Evolutionary conservation across 768 basidiomycete species (phyloP), one percentile per base, ranked within the genome.

Genomic region (Panaeolus cyanescens): DNA sequence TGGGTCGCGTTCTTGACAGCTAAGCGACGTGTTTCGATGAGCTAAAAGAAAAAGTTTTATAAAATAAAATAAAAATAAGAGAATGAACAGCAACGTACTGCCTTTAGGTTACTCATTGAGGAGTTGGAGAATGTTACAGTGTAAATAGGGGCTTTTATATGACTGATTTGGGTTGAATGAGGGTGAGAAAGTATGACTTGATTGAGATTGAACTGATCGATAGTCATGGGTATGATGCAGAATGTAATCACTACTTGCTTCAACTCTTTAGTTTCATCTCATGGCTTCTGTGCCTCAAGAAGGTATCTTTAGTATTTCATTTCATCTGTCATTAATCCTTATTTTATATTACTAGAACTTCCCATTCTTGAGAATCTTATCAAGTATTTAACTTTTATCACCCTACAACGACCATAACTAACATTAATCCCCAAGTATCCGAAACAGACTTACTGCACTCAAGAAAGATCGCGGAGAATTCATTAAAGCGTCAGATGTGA

Each of bases 361-460:
- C 89, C 93, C 61, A 93, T 99, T 74, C 89, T 99, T 70, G 96
- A 99, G 82, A 84, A 91, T 31, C 86, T 99, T 66, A 95, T 97
- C 76, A 91, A 92, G 95, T 95, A 67, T 55, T 78, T 72, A 58
- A 64, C 60, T 58, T 60, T 56, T 33, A n/a, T 39, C 33, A 54
- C 34, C 25, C 15, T 37, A 58, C 57, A 64, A 55, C 54, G 55
- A 33, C 30, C 71, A 28, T 31, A 32, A 32, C 62, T 69, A 67
- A 65, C 32, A 60, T 28, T 54, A 60, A 59, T 62, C 66, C 58
- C 63, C 45, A 17, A 96, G 93, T 76, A 95, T 98, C 74, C 88
- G 96, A 60, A 96, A 97, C 76, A 87, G 96, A 64, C 86, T 99
- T 54, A 96, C 96, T 7, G 95, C 88, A 10, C 86, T 96, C 73